phyloP scores from a whole-genome alignment of 768 basidiomycete species.

The Scleroderma citrinum region DNA sequence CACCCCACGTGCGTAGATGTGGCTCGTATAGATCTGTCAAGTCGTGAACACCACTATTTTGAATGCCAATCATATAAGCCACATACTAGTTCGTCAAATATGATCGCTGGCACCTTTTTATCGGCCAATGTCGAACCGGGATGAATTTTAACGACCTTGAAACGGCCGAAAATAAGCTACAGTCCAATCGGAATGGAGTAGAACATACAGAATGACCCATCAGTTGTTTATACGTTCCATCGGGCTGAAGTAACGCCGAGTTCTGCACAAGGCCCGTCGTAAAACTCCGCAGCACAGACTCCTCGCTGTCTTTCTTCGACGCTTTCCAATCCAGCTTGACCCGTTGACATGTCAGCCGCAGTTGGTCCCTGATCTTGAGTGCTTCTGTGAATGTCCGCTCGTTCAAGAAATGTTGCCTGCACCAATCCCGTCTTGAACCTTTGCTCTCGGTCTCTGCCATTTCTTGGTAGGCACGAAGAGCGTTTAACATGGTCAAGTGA shows the following conservation, averaged over 20 bases:
- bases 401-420: constrained; percentile 76
- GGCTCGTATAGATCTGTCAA: constrained; percentile 66
- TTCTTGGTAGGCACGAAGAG: constrained; percentile 76
- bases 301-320: constrained; percentile 59
- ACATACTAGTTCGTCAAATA: constrained; percentile 90
- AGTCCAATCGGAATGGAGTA: background rate
- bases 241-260: constrained; percentile 76
- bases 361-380: constrained; percentile 71
- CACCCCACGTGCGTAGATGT: constrained; percentile 89
- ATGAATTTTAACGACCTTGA: constrained; percentile 78
- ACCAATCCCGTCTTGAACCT: constrained; percentile 64
- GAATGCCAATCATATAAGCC: background rate
- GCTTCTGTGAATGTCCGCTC: constrained; percentile 77
- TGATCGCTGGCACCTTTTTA: constrained; percentile 79
- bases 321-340: constrained; percentile 53
- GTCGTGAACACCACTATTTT: background rate
- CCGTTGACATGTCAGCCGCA: constrained; percentile 58
- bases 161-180: constrained; percentile 1
- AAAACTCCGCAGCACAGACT: constrained; percentile 65
- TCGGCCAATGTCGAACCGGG: constrained; percentile 79
- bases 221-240: constrained; percentile 81
- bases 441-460: constrained; percentile 45
- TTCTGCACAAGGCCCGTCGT: constrained; percentile 76
- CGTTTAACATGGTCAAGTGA: constrained; percentile 85
- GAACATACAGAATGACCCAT: constrained; percentile 61